Conservation (phyloP, 306 rosid species). For the Fragaria iinumae region DNA sequence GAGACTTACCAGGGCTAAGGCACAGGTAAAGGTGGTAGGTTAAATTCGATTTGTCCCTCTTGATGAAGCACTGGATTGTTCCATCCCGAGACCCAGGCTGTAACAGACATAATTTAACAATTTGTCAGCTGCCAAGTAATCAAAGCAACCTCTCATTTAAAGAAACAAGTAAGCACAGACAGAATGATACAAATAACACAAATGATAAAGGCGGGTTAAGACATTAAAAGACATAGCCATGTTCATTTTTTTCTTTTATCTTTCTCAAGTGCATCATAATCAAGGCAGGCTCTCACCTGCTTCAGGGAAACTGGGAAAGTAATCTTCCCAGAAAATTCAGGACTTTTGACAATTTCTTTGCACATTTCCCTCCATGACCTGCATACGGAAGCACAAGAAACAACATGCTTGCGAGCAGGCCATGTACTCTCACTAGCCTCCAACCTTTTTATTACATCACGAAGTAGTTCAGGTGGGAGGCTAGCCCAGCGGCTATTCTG, state of each 20-base stretch:
- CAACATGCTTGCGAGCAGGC: slow-evolving; percentile 82
- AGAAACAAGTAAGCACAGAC: background rate
- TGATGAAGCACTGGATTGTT: slow-evolving; percentile 82
- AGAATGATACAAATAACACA: background rate
- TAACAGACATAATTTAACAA: slow-evolving; percentile 14
- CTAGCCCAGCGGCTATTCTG: slow-evolving; percentile 82
- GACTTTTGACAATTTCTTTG: slow-evolving; percentile 70
- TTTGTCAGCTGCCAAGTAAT: slow-evolving; percentile 8
- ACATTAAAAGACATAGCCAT: background rate
- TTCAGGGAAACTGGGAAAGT: slow-evolving; percentile 85
- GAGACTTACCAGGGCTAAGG: slow-evolving; percentile 74
- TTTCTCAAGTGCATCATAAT: background rate
- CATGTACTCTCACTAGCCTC: slow-evolving; percentile 81
- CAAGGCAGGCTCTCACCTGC: slow-evolving; percentile 57
- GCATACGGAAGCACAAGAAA: slow-evolving; percentile 84
- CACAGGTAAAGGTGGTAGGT: slow-evolving; percentile 86
- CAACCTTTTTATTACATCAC: slow-evolving; percentile 74
- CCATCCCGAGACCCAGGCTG: slow-evolving; percentile 92
- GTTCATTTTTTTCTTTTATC: background rate
- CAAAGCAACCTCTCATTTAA: background rate
- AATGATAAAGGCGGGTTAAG: background rate
- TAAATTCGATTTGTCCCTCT: slow-evolving; percentile 86
- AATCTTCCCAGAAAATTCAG: slow-evolving; percentile 75
- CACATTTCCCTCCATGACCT: slow-evolving; percentile 94
- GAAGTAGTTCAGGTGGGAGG: slow-evolving; percentile 85